Base-by-base conservation (phyloP, 176 grass and related monocot species). In the Oryza meridionalis region DNA sequence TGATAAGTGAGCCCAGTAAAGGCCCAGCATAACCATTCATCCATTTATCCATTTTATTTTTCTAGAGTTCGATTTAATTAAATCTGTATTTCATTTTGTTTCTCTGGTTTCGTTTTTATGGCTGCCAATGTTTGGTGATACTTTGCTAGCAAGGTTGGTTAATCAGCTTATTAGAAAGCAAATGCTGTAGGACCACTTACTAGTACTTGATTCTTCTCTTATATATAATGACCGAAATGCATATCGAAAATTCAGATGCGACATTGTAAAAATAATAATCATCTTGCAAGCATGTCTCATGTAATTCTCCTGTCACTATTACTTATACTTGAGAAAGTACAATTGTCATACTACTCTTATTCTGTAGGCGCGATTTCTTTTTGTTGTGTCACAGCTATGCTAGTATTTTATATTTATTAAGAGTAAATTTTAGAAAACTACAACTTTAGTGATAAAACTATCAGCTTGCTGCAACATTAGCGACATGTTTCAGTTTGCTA, bases 101-200 rank as follows among this genome's bases (percentile, higher is more conserved):
- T 15, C 7, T 42, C 25, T 31, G 3, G 69, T 73, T 9, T 24
- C 16, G 11, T 27, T 49, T 78, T 7, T 78, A 66, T 35, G 38
- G 27, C 67, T 65, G 37, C 21, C 27, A n/a, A 79, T 42, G 65
- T 73, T 73, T 66, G 69, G 69, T 74, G 43, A 86, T 22, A 73
- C 69, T 86, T 66, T 74, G 77, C 44, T 67, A 50, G 45, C 22
- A 17, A 86, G 32, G 69, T 42, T 74, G 58, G 77, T 75, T 73
- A 22, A 61, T 61, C 21, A 33, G 22, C 61, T 51, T 63, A 50
- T 51, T 63, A 50, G 69, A 58, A 58, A 21, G 6, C 51, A 8
- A 58, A 58, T 0, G 2, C 21, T 2, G 51, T 19, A 7, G 6
- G 17, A 8, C 16, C 51, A 58, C 17, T 58, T 17, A 58, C 17